Conservation (phyloP, 352 stramenopile genomes). For the Thalassiosira mediterranea region DNA sequence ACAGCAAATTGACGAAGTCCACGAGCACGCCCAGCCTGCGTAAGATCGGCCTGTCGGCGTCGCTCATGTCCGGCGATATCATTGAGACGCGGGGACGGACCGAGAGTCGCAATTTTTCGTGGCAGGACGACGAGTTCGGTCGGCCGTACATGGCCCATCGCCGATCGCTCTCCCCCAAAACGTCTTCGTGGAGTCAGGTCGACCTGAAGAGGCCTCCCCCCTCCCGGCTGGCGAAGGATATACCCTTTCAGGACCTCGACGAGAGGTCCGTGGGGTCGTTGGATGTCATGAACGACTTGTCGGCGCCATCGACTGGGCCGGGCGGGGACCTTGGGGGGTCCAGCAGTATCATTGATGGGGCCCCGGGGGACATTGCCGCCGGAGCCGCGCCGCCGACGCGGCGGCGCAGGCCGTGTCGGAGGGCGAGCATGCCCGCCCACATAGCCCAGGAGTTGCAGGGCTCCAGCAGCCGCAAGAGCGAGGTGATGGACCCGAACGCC, state of each 20-base stretch:
- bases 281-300: not conserved
- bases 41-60: not conserved
- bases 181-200: not conserved
- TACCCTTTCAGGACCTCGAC: not conserved
- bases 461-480: conserved; percentile 5
- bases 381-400: not conserved
- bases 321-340: not conserved
- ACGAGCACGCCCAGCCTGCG: conserved; percentile 3
- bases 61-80: not conserved
- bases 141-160: conserved; percentile 21
- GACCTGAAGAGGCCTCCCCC: not conserved
- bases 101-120: not conserved
- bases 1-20: conserved; percentile 29
- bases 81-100: not conserved
- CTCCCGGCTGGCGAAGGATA: conserved; percentile 10
- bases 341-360: not conserved
- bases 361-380: not conserved
- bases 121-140: conserved; percentile 14
- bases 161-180: conserved; percentile 36
- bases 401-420: not conserved
- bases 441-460: not conserved
- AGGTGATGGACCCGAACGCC: conserved; percentile 49
- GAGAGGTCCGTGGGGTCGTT: not conserved
- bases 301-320: not conserved
- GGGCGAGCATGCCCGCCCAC: conserved; percentile 14